These are phyloP conservation scores for Lotus japonicus DNA, from an alignment of 306 rosid species.

Conservation along the genomic window DNA sequence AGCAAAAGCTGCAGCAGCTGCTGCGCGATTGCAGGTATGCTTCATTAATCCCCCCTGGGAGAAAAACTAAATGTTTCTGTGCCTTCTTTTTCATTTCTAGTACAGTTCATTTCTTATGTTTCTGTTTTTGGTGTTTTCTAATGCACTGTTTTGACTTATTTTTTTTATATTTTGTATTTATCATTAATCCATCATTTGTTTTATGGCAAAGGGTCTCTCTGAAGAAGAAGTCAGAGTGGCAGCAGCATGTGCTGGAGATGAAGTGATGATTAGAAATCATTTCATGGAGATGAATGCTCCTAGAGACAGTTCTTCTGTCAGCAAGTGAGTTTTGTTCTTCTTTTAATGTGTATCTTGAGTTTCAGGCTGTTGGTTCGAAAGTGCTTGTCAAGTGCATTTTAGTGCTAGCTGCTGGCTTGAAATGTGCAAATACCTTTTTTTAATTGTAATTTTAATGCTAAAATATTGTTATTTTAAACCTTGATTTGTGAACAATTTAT, in stretches of 20 bases:
- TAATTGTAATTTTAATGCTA: not conserved
- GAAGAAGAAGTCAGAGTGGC: conserved; percentile 97
- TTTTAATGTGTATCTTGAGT: conserved; percentile 12
- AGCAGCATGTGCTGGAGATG: conserved; percentile 97
- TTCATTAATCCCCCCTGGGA: conserved; percentile 1
- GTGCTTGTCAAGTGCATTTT: not conserved
- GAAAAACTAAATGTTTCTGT: not conserved
- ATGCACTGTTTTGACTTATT: not conserved
- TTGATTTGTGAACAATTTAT: not conserved
- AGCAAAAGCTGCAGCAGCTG: conserved; percentile 80
- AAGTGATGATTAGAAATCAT: conserved; percentile 89
- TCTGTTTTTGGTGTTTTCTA: not conserved
- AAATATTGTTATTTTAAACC: not conserved
- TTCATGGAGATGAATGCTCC: conserved; percentile 97
- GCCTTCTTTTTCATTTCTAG: not conserved
- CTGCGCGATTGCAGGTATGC: conserved; percentile 85
- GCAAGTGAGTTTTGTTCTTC: conserved; percentile 54
- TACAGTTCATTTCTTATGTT: not conserved
- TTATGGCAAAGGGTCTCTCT: conserved; percentile 75
- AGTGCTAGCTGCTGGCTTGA: not conserved
- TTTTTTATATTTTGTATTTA: not conserved
- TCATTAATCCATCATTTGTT: conserved; percentile 21
- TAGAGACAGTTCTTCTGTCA: conserved; percentile 77
- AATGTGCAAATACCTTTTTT: not conserved
- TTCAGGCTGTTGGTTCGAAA: conserved; percentile 1